These are phyloP conservation scores for Candida taoyuanica DNA, from an alignment of 805 yeast species.

Conservation along the genomic window DNA sequence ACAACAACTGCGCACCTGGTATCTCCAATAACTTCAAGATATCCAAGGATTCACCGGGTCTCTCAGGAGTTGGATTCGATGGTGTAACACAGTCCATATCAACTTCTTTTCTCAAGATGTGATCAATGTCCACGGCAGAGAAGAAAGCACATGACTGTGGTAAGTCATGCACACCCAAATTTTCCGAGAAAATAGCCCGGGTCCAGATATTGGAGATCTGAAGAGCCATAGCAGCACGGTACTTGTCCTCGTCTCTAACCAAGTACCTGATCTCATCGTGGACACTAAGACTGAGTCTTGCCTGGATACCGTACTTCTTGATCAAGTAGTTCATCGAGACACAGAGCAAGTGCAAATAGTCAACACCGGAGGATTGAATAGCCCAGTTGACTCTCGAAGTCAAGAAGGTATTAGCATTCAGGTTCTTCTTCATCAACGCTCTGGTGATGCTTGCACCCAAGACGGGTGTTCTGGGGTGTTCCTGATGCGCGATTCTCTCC, in stretches of 20 bases:
- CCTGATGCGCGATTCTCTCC: slow-evolving; percentile 81
- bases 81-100: slow-evolving; percentile 88
- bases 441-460: slow-evolving; percentile 90
- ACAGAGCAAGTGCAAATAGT: slow-evolving; percentile 80
- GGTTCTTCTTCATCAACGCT: slow-evolving; percentile 64
- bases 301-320: slow-evolving; percentile 59
- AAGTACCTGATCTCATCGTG: slow-evolving; percentile 92
- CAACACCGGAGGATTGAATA: slow-evolving; percentile 97
- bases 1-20: slow-evolving; percentile 25
- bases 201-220: slow-evolving; percentile 96
- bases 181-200: slow-evolving; percentile 90
- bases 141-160: slow-evolving; percentile 97
- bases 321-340: slow-evolving; percentile 83
- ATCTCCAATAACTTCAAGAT: slow-evolving; percentile 48
- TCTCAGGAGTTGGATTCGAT: slow-evolving; percentile 64
- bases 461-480: slow-evolving; percentile 82
- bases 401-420: slow-evolving; percentile 61
- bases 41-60: slow-evolving; percentile 74
- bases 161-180: slow-evolving; percentile 78
- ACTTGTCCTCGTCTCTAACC: slow-evolving; percentile 67
- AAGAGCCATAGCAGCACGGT: slow-evolving; percentile 72
- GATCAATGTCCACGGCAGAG: slow-evolving; percentile 89
- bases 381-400: slow-evolving; percentile 97
- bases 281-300: slow-evolving; percentile 79
- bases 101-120: slow-evolving; percentile 88